Base-by-base conservation (phyloP, 1,284 basidiomycete species). In the Ganoderma leucocontextum region DNA sequence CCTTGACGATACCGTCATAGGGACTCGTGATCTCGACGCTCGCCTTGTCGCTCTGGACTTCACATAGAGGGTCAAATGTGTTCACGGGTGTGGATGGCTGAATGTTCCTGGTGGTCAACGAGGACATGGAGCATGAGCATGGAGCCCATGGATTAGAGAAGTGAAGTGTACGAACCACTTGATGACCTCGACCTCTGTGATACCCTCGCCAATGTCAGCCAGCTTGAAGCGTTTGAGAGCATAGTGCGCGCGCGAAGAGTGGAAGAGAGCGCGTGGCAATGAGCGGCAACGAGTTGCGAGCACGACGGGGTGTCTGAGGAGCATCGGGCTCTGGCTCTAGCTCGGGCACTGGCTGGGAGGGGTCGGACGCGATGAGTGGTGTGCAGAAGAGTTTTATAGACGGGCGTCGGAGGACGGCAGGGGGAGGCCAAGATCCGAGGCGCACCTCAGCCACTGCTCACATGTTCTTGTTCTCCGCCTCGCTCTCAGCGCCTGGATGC, bases 191-290 rank as follows among this genome's bases (percentile, higher is more conserved):
- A 94, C 95, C 79, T 97, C 95, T 41, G 93, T 95, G 72, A 93
- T 94, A 12, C 92, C 96, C 81, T 98, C 96, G 10, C 96, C 96
- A 74, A 98, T 97, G 79, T 98, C 96, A 15, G 95, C 95, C n/a
- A 98, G 89, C 72, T 93, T 94, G 86, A 97, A 98, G 13, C 84
- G 86, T 69, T 91, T 88, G 12, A 89, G 74, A 8, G 86, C 82
- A 68, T 86, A 89, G 59, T 68, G 82, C 64, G 82, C 78, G 69
- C 72, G 77, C 71, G 83, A 84, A 0, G 83, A 79, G 74, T 90
- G 88, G 70, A 90, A 87, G 69, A 73, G 70, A 2, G 74, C 66
- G 64, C 70, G 68, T 25, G 70, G 73, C 19, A 72, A 58, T 39
- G 61, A 60, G 41, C 66, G 64, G 52, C 47, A 41, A 33, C 58